Base-by-base conservation (phyloP, 1,284 basidiomycete genomes). In the Malassezia arunalokei region DNA sequence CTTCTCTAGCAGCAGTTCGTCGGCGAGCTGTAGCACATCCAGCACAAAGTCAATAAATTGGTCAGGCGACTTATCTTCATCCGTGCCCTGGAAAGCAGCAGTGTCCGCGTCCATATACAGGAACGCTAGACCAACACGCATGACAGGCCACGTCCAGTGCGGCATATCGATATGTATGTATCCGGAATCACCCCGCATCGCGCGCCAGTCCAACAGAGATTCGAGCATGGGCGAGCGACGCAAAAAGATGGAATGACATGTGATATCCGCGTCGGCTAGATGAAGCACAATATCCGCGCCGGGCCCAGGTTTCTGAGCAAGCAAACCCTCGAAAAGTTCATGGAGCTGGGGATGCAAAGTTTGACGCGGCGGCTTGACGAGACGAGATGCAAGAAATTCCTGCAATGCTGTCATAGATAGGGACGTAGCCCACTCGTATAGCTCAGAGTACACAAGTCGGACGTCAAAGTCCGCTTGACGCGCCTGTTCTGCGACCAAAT, bases 41-140 rank as follows among this genome's bases (percentile, higher is more conserved):
- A 92, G 88, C 68, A 90, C 79, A 63, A 91, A 87, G 59, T 91
- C 86, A 54, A 96, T 74, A 43, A 87, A 78, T 41, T 85, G 82
- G 59, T 96, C 88, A 8, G 83, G 75, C 0, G 80, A 81, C 8
- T 52, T 53, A n/a, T 60, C 60, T 11, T 41, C 49, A 32, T 68
- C 68, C 33, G 56, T 61, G 15, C 57, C 59, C 40, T 83, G 79
- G 66, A 96, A 92, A 64, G 90, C 31, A n/a, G 31, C 15, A 12
- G 57, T 77, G 49, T 82, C 80, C 54, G 78, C 78, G 9, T 89
- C 89, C 63, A 82, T 82, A 68, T 87, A 91, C 59, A 96, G 74
- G 70, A 83, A 89, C 51, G 77, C 76, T 51, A 95, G 74, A 1
- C 91, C 86, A 64, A 83, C 83, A 46, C 79, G 76, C 80, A 91